Percentiles rank a stretch among this genome's conserved stretches.
These are phyloP conservation scores for Stephania cephalantha DNA, from an alignment of 164 flowering plant genomes.

Conservation along the genomic window DNA sequence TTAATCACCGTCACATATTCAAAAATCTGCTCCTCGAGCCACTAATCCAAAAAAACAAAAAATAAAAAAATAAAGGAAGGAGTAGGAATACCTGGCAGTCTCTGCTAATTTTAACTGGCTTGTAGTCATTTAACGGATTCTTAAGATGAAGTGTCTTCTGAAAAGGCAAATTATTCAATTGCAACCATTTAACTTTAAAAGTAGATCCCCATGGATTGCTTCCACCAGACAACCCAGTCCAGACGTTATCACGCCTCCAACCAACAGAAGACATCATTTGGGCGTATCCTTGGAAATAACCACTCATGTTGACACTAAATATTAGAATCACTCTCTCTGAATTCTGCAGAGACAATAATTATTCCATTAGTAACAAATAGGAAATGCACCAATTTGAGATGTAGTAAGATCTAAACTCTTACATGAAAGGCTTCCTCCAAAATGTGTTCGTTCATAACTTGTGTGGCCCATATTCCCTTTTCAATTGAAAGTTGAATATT, in stretches of 20 bases:
- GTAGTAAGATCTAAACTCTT: slow-evolving; percentile 32
- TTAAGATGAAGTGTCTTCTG: slow-evolving; percentile 85
- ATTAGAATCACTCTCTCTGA: slow-evolving; percentile 75
- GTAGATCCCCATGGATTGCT: slow-evolving; percentile 82
- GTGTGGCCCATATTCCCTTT: slow-evolving; percentile 95
- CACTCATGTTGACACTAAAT: slow-evolving; percentile 96
- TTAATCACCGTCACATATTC: slow-evolving; percentile 8
- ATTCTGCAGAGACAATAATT: slow-evolving; percentile 56
- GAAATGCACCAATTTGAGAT: slow-evolving; percentile 14
- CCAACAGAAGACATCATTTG: slow-evolving; percentile 92
- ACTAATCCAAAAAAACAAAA: slow-evolving; percentile 8
- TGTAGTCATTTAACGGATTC: slow-evolving; percentile 82
- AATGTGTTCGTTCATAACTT: slow-evolving; percentile 90
- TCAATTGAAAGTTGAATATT: slow-evolving; percentile 73
- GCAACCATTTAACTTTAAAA: slow-evolving; percentile 85
- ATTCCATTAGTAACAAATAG: slow-evolving; percentile 15
- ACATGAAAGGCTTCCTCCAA: slow-evolving; percentile 84
- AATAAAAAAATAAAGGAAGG: too few relatives aligned
- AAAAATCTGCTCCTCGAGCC: slow-evolving; percentile 2
- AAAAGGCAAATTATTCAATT: slow-evolving; percentile 63
- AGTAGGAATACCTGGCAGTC: slow-evolving; percentile 72
- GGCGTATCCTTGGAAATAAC: slow-evolving; percentile 95
- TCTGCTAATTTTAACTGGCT: slow-evolving; percentile 92
- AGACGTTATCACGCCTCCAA: slow-evolving; percentile 78
- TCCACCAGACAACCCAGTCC: slow-evolving; percentile 67